Percentiles rank a stretch among this genome's conserved stretches.
Conservation (phyloP, 1,139 yeast species). For the Yamadazyma oceani region DNA sequence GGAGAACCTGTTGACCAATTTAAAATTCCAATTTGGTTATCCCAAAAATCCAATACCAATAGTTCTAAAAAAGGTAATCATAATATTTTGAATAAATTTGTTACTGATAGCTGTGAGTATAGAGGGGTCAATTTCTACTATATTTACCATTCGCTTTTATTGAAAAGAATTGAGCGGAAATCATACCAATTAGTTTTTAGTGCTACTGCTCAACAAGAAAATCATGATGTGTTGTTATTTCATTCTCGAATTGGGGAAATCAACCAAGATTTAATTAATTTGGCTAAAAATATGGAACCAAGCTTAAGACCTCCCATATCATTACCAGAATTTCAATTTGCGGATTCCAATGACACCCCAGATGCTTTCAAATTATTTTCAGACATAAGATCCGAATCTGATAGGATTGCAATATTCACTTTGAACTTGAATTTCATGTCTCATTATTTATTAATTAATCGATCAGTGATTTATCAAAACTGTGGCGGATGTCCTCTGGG, state of each 20-base stretch:
- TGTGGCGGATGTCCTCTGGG: neutral
- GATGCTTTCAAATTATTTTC: slow-evolving; percentile 1
- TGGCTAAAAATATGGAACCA: slow-evolving; percentile 21
- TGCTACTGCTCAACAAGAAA: slow-evolving; percentile 12
- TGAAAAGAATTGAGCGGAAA: slow-evolving; percentile 21
- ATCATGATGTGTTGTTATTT: slow-evolving; percentile 8
- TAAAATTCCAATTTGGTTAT: neutral
- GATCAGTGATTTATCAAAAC: slow-evolving; percentile 21
- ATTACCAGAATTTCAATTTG: slow-evolving; percentile 2
- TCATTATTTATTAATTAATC: slow-evolving; percentile 36
- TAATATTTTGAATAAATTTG: slow-evolving; percentile 6
- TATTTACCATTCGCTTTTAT: slow-evolving; percentile 17
- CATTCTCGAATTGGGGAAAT: slow-evolving; percentile 10
- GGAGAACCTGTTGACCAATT: slow-evolving; percentile 1
- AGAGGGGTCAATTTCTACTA: slow-evolving; percentile 12
- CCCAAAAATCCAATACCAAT: neutral
- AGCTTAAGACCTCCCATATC: slow-evolving; percentile 17
- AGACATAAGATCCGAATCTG: neutral
- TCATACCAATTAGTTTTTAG: slow-evolving; percentile 21
- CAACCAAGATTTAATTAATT: slow-evolving; percentile 18
- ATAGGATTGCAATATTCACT: slow-evolving; percentile 19
- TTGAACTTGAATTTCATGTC: slow-evolving; percentile 25
- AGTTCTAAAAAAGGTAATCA: no score
- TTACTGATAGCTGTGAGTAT: slow-evolving; percentile 9
- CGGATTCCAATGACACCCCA: slow-evolving; percentile 6